Percentiles rank a stretch among this genome's conserved stretches.
phyloP scores from a whole-genome alignment of 169 alveolate species.

The Neospora caninum region DNA sequence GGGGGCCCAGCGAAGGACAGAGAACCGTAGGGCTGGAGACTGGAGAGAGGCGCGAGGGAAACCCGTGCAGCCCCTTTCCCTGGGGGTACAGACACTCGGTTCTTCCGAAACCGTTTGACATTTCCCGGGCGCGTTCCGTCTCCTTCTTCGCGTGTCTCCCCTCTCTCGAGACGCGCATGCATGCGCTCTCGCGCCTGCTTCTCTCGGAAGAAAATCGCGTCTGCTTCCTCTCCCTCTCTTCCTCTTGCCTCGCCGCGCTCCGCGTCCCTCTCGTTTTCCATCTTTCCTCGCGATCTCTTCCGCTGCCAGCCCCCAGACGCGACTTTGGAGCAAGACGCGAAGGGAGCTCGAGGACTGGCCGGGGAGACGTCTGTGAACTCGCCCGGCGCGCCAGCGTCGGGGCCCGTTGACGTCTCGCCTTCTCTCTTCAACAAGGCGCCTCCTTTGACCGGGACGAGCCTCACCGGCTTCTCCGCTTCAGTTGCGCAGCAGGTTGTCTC shows the following conservation, averaged over 20 bases:
- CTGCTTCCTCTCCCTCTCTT: not conserved
- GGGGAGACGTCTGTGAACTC: not conserved
- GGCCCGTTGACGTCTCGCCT: not conserved
- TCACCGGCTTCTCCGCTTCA: not conserved
- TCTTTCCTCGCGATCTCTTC: not conserved
- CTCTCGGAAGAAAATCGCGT: not conserved
- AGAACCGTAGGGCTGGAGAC: not conserved
- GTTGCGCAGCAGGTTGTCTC: not conserved
- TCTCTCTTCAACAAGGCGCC: not conserved
- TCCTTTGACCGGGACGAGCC: not conserved
- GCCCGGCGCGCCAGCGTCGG: too few species aligned
- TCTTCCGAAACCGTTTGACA: not conserved
- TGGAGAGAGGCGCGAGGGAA: not conserved
- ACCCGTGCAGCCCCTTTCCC: not conserved
- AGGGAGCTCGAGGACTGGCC: not conserved
- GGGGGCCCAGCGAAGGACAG: not conserved
- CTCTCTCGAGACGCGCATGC: too few species aligned
- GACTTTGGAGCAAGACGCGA: not conserved
- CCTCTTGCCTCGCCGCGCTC: not conserved
- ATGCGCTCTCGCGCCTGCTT: not conserved
- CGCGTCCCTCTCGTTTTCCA: not conserved
- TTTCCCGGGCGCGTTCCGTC: not conserved
- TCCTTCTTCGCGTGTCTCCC: too few species aligned
- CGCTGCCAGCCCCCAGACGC: not conserved
- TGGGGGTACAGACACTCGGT: not conserved